Evolutionary conservation across 2,329 filamentous ascomycete species (phyloP).

Genomic region (Neopestalotiopsis rosae): DNA sequence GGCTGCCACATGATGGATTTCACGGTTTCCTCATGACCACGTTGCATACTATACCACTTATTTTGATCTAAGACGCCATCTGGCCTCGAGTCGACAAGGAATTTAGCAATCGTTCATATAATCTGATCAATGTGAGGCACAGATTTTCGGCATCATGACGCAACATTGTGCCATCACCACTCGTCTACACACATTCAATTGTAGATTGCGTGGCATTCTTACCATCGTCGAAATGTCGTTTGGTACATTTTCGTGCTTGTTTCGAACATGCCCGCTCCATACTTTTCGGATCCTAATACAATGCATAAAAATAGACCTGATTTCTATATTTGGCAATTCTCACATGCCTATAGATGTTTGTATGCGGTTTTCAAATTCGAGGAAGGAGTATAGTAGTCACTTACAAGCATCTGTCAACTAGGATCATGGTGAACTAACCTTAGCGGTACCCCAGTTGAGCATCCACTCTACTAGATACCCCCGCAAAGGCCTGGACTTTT

Average conservation of each 20-base stretch:
- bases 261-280: not conserved
- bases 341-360: not conserved
- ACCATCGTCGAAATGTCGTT: too few relatives aligned
- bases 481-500: not conserved
- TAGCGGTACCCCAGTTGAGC: not conserved
- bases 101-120: not conserved
- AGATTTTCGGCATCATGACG: too few relatives aligned
- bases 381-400: not conserved
- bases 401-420: not conserved
- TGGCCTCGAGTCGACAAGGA: not conserved
- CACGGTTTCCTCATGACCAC: not conserved
- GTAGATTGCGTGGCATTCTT: too few relatives aligned
- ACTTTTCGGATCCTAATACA: not conserved
- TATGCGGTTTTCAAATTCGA: not conserved
- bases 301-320: not conserved
- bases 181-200: too few relatives aligned
- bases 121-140: too few relatives aligned
- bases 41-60: not conserved
- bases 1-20: not conserved
- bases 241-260: too few relatives aligned
- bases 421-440: not conserved
- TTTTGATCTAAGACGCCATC: not conserved
- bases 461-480: slow-evolving; percentile 11
- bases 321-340: not conserved
- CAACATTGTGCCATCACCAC: too few relatives aligned